Evolutionary conservation across 73 alveolate genomes (phyloP), one percentile per base, ranked within the genome.

Genomic region (Paramecium octaurelia): DNA sequence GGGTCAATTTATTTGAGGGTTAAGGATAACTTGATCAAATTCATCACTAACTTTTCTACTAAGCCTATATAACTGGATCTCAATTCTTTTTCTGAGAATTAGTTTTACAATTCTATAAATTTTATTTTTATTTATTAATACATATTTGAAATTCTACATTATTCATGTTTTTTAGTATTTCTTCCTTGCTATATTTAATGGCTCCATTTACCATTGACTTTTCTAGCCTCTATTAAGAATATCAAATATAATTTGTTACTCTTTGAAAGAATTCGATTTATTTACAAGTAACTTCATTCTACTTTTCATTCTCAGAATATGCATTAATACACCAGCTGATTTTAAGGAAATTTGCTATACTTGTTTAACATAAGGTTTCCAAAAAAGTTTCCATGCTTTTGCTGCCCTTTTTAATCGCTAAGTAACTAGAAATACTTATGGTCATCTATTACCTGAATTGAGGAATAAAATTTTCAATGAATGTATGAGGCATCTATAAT

Each of bases 61-160:
- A 42, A 21, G 6, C 76, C 70, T 7, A 80, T 46, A 48, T 80
- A 80, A 16, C 14, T 23, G 18, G 91, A 23, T 80, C 91, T 11
- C 16, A 24, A 35, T 80, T 80, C 70, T 48, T 80, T 80, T 43
- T 80, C 91, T 11, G 46, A 21, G 20, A 44, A 80, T 46, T 80
- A 43, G n/a, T 80, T 80, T 48, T 23, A 12, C 18, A 80, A 43
- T 80, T 80, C 76, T 80, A 44, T 34, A 75, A 21, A 38, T 29
- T 35, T 34, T 29, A 75, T 35, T 75, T 38, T 35, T 34, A 42
- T 38, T 18, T 16, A 31, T 21, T 1, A 16, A 18, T 54, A 75
- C 88, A 75, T 35, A 75, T 80, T 46, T 80, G 73, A 64, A 80
- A 80, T 80, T 80, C 91, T 27, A 80, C 91, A 46, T 80, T 80